Evolutionary conservation across 768 basidiomycete genomes (phyloP).

Genomic region (Ephemerocybe angulata): DNA sequence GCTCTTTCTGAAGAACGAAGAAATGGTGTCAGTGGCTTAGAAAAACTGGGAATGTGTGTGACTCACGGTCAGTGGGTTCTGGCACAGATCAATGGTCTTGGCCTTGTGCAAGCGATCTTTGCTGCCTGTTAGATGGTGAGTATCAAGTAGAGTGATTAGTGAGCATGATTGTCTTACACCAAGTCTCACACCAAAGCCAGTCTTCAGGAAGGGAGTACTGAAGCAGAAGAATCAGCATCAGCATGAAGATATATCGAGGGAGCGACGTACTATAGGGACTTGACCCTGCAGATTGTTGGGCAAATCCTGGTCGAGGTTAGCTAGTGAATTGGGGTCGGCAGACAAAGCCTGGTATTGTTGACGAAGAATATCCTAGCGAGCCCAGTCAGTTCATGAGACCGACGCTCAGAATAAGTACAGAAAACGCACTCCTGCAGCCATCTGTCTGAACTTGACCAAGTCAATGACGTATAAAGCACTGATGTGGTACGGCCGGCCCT

Average conservation of each 20-base stretch:
- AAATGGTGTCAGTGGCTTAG: background rate
- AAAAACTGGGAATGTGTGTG: background rate
- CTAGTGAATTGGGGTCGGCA: slow-evolving; percentile 88
- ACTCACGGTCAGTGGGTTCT: slow-evolving; percentile 89
- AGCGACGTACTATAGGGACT: slow-evolving; percentile 81
- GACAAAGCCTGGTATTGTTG: slow-evolving; percentile 92
- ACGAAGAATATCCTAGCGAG: slow-evolving; percentile 85
- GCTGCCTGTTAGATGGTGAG: slow-evolving; percentile 44
- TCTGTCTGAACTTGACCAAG: slow-evolving; percentile 89
- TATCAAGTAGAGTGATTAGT: background rate
- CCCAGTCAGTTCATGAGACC: no score
- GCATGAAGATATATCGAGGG: background rate
- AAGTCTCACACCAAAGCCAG: slow-evolving; percentile 94
- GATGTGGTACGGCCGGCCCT: slow-evolving; percentile 89
- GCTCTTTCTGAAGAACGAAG: slow-evolving; percentile 73
- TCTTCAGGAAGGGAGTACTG: slow-evolving; percentile 87
- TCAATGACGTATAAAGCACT: slow-evolving; percentile 97
- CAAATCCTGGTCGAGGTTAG: slow-evolving; percentile 96
- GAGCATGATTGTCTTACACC: no score
- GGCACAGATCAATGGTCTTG: slow-evolving; percentile 93
- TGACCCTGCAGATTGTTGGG: slow-evolving; percentile 92
- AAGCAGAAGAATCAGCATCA: background rate
- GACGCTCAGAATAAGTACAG: no score
- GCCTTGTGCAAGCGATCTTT: slow-evolving; percentile 78
- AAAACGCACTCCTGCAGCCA: slow-evolving; percentile 41